These are phyloP conservation scores for Penicillium sp. DNA, from an alignment of 2,329 filamentous ascomycete genomes.

Conservation along the genomic window DNA sequence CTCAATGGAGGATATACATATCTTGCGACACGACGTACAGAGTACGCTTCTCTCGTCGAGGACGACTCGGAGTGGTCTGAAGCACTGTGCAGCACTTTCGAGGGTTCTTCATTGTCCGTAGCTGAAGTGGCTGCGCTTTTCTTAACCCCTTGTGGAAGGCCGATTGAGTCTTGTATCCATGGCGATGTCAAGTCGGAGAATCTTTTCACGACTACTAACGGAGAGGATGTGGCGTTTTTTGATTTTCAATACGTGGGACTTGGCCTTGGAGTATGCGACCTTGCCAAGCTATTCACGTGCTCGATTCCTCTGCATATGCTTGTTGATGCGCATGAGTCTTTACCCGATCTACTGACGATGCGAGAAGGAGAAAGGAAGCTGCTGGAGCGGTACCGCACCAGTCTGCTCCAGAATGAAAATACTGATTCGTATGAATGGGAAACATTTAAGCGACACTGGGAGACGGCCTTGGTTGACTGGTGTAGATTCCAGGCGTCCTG, in stretches of 20 bases:
- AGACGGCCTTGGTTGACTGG: conserved; percentile 68
- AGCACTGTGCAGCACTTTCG: conserved; percentile 45
- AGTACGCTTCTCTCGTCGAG: conserved; percentile 52
- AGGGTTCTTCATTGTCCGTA: conserved; percentile 34
- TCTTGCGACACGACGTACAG: conserved; percentile 60
- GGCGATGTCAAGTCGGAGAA: conserved; percentile 71
- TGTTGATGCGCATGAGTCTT: conserved; percentile 23
- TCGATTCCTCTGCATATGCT: conserved; percentile 61
- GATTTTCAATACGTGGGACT: conserved; percentile 70
- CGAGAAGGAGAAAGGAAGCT: conserved; percentile 51
- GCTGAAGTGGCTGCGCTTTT: conserved; percentile 56
- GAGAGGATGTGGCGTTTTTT: conserved; percentile 60
- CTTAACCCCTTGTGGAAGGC: conserved; percentile 48
- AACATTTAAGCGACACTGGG: conserved; percentile 60
- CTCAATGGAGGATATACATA: conserved; percentile 69
- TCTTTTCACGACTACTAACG: conserved; percentile 56
- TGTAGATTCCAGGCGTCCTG: conserved; percentile 61
- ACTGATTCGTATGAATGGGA: conserved; percentile 54
- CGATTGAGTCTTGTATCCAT: conserved; percentile 61
- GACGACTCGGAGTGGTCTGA: conserved; percentile 59
- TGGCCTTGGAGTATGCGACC: conserved; percentile 64
- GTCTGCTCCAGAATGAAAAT: conserved; percentile 10
- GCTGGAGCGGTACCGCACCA: conserved; percentile 50
- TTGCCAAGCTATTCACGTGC: conserved; percentile 67
- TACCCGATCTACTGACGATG: conserved; percentile 50